Conservation (phyloP, 2,329 filamentous ascomycete genomes). For the Trichoderma atroviride region DNA sequence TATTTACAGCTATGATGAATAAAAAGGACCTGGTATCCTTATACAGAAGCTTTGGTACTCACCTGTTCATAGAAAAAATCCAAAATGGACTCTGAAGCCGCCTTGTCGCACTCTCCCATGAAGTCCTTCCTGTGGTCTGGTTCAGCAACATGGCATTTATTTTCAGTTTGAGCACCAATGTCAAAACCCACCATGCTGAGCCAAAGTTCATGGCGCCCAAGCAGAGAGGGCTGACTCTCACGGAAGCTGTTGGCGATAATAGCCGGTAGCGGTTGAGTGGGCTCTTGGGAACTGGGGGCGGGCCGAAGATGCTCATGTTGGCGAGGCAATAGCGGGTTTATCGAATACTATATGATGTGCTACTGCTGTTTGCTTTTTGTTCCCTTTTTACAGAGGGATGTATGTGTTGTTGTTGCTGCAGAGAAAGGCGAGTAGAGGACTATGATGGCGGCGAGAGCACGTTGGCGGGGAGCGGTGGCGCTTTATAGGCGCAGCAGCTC, state of each 20-base stretch:
- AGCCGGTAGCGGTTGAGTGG: slow-evolving; percentile 67
- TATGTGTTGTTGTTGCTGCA: neutral
- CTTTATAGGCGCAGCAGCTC: slow-evolving; percentile 16
- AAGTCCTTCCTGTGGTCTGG: slow-evolving; percentile 46
- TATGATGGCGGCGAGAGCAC: neutral
- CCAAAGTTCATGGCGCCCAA: slow-evolving; percentile 70
- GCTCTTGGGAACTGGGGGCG: slow-evolving; percentile 54
- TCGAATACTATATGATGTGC: neutral
- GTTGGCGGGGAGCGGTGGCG: neutral
- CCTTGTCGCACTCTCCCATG: slow-evolving; percentile 68
- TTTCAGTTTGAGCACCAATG: neutral
- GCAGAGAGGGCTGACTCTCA: slow-evolving; percentile 68
- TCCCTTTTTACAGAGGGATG: neutral
- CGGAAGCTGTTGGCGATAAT: slow-evolving; percentile 64
- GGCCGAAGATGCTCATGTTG: slow-evolving; percentile 9
- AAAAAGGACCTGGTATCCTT: too few species aligned
- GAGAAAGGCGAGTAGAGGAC: neutral
- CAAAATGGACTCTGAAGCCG: slow-evolving; percentile 63
- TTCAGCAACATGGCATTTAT: neutral
- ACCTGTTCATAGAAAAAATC: slow-evolving; percentile 66
- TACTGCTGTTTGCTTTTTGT: too few species aligned
- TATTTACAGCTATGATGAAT: neutral
- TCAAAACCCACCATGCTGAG: slow-evolving; percentile 48
- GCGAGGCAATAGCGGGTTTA: neutral
- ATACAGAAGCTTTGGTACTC: slow-evolving; percentile 7